These are phyloP conservation scores for Ziziphus jujuba DNA, from an alignment of 306 rosid genomes.

Conservation along the genomic window DNA sequence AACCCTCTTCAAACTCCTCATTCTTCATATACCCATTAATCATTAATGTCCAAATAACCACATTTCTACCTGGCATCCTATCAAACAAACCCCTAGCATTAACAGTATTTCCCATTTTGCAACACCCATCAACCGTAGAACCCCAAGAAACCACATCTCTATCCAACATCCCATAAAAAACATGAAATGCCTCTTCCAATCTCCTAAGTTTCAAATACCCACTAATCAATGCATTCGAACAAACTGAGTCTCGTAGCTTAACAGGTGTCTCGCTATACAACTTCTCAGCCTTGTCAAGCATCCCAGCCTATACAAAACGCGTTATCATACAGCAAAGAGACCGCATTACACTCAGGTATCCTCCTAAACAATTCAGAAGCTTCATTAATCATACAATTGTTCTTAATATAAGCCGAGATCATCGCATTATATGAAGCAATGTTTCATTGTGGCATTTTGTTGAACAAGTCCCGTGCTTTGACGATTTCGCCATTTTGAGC, in stretches of 20 bases:
- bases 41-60: slow-evolving; percentile 83
- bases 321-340: slow-evolving; percentile 68
- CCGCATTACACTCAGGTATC: slow-evolving; percentile 49
- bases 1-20: slow-evolving; percentile 55
- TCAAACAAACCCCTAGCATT: slow-evolving; percentile 70
- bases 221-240: slow-evolving; percentile 54
- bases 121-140: slow-evolving; percentile 72
- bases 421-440: slow-evolving; percentile 73
- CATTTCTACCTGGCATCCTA: slow-evolving; percentile 58
- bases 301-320: slow-evolving; percentile 63
- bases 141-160: slow-evolving; percentile 79
- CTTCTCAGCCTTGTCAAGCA: slow-evolving; percentile 58
- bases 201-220: slow-evolving; percentile 66
- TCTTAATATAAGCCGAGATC: slow-evolving; percentile 62
- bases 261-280: slow-evolving; percentile 47
- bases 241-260: slow-evolving; percentile 49
- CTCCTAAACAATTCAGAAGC: slow-evolving; percentile 52
- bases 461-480: slow-evolving; percentile 58
- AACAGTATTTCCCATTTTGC: slow-evolving; percentile 56
- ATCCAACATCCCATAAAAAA: slow-evolving; percentile 52
- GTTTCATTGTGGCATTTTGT: slow-evolving; percentile 58
- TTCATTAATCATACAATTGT: slow-evolving; percentile 37
- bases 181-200: slow-evolving; percentile 41
- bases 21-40: slow-evolving; percentile 69
- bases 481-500: slow-evolving; percentile 49